A percentile compares a stretch with the other conserved stretches of the same genome.
Conservation (phyloP, 805 yeast species). For the Spathaspora passalidarum region DNA sequence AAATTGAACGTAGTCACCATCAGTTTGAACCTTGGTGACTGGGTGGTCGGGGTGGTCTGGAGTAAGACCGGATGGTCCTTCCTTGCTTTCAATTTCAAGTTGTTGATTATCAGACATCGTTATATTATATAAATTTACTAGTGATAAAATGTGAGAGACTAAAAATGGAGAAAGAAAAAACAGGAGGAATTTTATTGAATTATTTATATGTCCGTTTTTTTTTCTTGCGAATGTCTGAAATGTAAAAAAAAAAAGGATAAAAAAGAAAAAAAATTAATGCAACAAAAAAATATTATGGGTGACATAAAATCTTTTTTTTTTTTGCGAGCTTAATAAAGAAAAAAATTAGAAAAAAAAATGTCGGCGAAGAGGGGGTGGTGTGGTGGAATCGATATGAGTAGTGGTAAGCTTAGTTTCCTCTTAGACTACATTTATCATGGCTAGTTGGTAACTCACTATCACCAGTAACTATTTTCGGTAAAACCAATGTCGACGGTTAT, state of each 20-base stretch:
- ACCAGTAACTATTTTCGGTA: not conserved
- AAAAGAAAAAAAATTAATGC: not conserved
- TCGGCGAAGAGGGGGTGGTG: slow-evolving; percentile 2
- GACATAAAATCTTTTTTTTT: not conserved
- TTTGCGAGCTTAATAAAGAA: not conserved
- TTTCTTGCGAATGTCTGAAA: not conserved
- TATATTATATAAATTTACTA: not conserved
- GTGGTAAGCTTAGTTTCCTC: not conserved
- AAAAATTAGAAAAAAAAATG: slow-evolving; percentile 3
- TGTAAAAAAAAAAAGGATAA: not conserved
- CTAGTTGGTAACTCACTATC: not conserved
- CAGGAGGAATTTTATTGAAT: not conserved
- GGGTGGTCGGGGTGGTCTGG: slow-evolving; percentile 10
- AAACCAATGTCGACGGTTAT: not conserved
- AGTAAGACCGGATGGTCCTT: slow-evolving; percentile 4
- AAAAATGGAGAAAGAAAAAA: not conserved
- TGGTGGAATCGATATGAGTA: not conserved
- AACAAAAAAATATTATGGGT: not conserved
- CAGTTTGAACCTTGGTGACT: slow-evolving; percentile 35
- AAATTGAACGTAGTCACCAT: slow-evolving; percentile 63
- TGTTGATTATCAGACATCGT: slow-evolving; percentile 29
- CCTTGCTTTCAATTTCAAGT: slow-evolving; percentile 17
- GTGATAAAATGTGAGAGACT: not conserved
- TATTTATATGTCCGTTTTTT: not conserved
- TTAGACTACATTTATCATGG: too few species aligned